phyloP scores from a whole-genome alignment of 495 filamentous ascomycete genomes.

The Podospora comata region DNA sequence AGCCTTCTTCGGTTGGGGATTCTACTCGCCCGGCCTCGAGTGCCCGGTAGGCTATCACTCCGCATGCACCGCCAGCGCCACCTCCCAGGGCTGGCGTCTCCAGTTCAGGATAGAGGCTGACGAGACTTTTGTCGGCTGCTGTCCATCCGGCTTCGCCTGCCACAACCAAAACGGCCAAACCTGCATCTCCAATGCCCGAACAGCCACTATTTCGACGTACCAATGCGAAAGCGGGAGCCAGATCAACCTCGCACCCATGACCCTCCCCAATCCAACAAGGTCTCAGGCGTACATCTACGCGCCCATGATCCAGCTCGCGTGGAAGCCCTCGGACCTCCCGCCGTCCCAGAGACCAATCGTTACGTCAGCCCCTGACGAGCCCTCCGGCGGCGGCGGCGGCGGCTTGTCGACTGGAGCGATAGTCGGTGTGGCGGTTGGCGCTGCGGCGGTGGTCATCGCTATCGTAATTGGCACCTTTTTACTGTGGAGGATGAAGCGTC shows the following conservation, averaged over 20 bases:
- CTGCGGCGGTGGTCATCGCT: constrained; percentile 15
- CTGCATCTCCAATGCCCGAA: constrained; percentile 20
- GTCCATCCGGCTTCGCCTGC: constrained; percentile 28
- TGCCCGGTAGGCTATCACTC: constrained; percentile 33
- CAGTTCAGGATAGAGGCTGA: constrained; percentile 26
- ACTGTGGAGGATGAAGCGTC: constrained; percentile 20
- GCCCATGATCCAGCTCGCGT: constrained; percentile 35
- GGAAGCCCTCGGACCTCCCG: constrained; percentile 9
- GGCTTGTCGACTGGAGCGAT: constrained; percentile 21
- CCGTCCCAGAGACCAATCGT: background rate
- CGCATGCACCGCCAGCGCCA: constrained; percentile 25
- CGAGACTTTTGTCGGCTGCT: constrained; percentile 37
- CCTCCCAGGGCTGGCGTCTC: constrained; percentile 21
- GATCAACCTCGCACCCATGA: constrained; percentile 18
- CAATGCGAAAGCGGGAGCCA: constrained; percentile 16
- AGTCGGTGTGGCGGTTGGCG: constrained; percentile 25
- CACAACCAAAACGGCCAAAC: constrained; percentile 30
- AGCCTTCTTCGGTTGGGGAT: constrained; percentile 28
- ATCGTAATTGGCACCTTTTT: constrained; percentile 15
- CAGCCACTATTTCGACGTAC: constrained; percentile 21
- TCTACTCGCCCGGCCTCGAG: constrained; percentile 33
- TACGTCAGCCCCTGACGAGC: background rate
- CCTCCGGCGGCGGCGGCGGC: background rate
- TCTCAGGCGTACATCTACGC: constrained; percentile 24
- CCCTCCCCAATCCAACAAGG: constrained; percentile 12